phyloP scores from a whole-genome alignment of 1,284 basidiomycete genomes.

The Gymnopus androsaceus region DNA sequence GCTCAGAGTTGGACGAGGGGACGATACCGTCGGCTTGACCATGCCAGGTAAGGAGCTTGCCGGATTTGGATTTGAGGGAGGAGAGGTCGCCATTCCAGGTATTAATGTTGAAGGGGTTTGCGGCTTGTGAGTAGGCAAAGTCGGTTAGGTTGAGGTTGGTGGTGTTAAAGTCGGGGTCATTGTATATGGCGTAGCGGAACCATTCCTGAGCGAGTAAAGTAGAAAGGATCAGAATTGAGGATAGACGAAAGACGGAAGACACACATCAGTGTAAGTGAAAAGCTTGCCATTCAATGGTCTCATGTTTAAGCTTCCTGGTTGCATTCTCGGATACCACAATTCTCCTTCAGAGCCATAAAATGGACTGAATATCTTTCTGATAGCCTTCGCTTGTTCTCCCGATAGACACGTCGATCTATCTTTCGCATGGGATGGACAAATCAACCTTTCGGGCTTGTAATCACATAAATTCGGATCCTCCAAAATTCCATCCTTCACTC shows the following conservation, averaged over 20 bases:
- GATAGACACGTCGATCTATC: slow-evolving; percentile 23
- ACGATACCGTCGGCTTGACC: slow-evolving; percentile 14
- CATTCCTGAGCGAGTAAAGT: slow-evolving; percentile 9
- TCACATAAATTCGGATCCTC: slow-evolving; percentile 25
- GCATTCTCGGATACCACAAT: slow-evolving; percentile 27
- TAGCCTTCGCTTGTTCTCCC: slow-evolving; percentile 30
- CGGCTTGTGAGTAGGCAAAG: not conserved
- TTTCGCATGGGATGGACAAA: slow-evolving; percentile 22
- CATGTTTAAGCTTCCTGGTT: slow-evolving; percentile 17
- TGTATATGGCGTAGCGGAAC: slow-evolving; percentile 11
- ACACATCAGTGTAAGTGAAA: slow-evolving; percentile 12
- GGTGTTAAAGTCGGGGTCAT: slow-evolving; percentile 1
- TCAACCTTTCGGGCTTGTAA: slow-evolving; percentile 32
- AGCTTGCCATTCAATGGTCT: slow-evolving; percentile 1
- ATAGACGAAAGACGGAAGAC: not conserved
- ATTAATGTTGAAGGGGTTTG: slow-evolving; percentile 12
- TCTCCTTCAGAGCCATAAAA: slow-evolving; percentile 33
- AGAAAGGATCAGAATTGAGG: not conserved
- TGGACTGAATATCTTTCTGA: slow-evolving; percentile 33
- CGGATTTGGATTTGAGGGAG: slow-evolving; percentile 3
- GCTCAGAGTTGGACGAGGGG: slow-evolving; percentile 12
- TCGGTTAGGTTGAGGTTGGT: not conserved
- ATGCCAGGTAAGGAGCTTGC: slow-evolving; percentile 16
- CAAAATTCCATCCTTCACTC: slow-evolving; percentile 7
- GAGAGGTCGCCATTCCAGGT: slow-evolving; percentile 12